Evolutionary conservation across 352 stramenopile species (phyloP).

Genomic region (Phytophthora ramorum): DNA sequence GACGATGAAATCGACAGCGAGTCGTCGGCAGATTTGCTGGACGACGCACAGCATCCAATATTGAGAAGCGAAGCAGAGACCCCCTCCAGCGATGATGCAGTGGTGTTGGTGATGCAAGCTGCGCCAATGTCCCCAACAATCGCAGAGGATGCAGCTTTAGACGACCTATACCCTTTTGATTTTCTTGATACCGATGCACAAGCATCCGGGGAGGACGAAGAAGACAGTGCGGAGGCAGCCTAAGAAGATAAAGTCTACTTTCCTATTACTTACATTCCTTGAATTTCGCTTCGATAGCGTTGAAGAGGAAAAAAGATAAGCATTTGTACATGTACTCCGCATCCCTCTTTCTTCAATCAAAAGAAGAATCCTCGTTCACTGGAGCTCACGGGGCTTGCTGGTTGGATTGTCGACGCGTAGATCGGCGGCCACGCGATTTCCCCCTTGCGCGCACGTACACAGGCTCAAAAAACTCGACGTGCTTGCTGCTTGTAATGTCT

Average conservation of each 20-base stretch:
- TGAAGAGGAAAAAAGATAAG: conserved; percentile 9
- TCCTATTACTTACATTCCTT: conserved; percentile 26
- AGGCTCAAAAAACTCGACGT: conserved; percentile 65
- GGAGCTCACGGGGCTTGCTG: conserved; percentile 23
- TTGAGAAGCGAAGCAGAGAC: conserved; percentile 6
- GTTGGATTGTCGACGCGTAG: conserved; percentile 19
- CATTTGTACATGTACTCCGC: background rate
- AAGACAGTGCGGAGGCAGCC: conserved; percentile 6
- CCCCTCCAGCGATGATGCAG: conserved; percentile 7
- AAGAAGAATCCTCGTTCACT: background rate
- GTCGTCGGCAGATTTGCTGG: conserved; percentile 44
- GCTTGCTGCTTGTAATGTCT: conserved; percentile 34
- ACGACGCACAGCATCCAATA: conserved; percentile 32
- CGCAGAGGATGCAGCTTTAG: conserved; percentile 6
- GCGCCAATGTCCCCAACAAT: background rate
- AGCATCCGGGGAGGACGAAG: conserved; percentile 1
- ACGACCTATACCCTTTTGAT: conserved; percentile 33
- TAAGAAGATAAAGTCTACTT: conserved; percentile 7
- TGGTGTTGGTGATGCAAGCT: background rate
- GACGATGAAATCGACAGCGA: conserved; percentile 37
- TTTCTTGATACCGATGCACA: conserved; percentile 29
- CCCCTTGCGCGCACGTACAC: conserved; percentile 45
- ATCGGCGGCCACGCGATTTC: conserved; percentile 30
- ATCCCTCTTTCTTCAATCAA: conserved; percentile 19
- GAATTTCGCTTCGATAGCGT: background rate